phyloP scores from a whole-genome alignment of 257 asterid species.

The Scutellaria minor region DNA sequence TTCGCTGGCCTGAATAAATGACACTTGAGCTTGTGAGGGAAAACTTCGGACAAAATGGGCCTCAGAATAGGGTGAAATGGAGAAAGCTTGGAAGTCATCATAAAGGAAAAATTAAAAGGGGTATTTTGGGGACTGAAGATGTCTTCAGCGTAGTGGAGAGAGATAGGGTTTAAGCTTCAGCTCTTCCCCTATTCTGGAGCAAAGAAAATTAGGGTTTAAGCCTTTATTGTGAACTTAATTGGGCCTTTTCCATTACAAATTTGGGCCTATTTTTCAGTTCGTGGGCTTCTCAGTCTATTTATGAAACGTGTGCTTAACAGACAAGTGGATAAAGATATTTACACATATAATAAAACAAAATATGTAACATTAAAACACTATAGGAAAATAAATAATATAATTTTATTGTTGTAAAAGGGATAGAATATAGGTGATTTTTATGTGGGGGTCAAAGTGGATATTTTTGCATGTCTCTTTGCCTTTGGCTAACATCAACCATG shows the following conservation, averaged over 20 bases:
- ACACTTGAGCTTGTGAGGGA: constrained; percentile 61
- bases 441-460: constrained; percentile 22
- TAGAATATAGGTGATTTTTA: background rate
- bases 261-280: constrained; percentile 24
- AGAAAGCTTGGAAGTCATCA: constrained; percentile 62
- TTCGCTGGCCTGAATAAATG: constrained; percentile 45
- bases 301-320: background rate
- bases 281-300: background rate
- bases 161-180: constrained; percentile 62
- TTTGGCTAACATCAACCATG: background rate
- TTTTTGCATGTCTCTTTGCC: background rate
- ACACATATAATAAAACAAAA: no score
- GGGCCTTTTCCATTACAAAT: background rate
- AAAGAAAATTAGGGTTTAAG: constrained; percentile 42
- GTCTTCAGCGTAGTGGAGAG: constrained; percentile 19
- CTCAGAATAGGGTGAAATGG: constrained; percentile 52
- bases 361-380: no score
- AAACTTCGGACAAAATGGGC: constrained; percentile 61
- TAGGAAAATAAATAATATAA: no score
- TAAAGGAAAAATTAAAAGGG: constrained; percentile 6
- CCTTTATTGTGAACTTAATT: constrained; percentile 1
- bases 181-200: constrained; percentile 6
- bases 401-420: no score
- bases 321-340: no score
- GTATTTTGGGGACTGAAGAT: constrained; percentile 31